Evolutionary conservation across 1,284 basidiomycete genomes (phyloP), one percentile per base, ranked within the genome.

Genomic region (Cryptococcus amylolentus): DNA sequence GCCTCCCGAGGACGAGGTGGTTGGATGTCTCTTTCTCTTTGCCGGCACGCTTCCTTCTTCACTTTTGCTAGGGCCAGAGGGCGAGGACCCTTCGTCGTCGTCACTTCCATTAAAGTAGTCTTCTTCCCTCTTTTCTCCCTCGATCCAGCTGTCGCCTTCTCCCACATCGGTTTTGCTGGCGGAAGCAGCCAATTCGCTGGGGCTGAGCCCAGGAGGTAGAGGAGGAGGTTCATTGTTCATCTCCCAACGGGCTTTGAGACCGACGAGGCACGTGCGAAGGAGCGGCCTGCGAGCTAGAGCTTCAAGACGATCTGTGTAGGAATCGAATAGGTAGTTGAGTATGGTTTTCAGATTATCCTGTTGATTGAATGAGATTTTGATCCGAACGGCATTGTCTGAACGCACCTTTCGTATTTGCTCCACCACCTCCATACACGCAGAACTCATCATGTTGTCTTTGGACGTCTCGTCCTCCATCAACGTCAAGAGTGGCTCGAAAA

Each of bases 401-500:
- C 83, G 62, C 60, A 93, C 92, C 80, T 84, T 84, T 57, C 89
- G 85, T 74, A 98, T 89, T 63, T 85, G 82, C 68, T 98, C 95
- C 68, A 98, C 91, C 61, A 91, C 89, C 72, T 98, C 95, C 69
- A 96, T 87, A 79, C 91, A 97, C 18, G 94, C 90, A 62, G 92
- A 94, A 67, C 87, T 89, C 46, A 98, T 81, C 62, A 99, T 83
- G 75, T 95, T 98, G 77, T 98, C 95, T 57, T 89, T 82, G 47
- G 82, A 81, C 31, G 88, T 88, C 76, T 98, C 95, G 51, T 83
- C 83, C 38, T 88, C 75, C 28, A 91, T 87, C 56, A 98, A 79
- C 55, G 89, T 86, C 52, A 98, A 78, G 57, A 98, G 85, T 6
- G 91, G 88, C 61, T 84, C 84, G 60, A 96, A 81, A 20, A 93